Conservation (phyloP, 2,329 filamentous ascomycete genomes). For the Dryadomyces quercus-mongolicae region DNA sequence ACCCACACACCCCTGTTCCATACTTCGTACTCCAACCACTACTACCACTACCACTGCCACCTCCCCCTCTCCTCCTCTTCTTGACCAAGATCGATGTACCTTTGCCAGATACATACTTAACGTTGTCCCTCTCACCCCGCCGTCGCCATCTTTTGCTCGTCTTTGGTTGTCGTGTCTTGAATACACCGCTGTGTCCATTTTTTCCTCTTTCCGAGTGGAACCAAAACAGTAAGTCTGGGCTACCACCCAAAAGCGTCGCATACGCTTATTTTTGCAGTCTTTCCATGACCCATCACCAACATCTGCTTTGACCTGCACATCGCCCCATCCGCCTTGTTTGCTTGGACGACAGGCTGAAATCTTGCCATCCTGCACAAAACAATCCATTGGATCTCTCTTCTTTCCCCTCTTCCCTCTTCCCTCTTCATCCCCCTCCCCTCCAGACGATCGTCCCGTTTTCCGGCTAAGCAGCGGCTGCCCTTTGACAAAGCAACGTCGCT, state of each 20-base stretch:
- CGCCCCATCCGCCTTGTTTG: not conserved
- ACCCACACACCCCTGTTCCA: too few relatives aligned
- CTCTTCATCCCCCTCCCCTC: not conserved
- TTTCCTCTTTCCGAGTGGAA: not conserved
- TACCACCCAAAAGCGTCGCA: not conserved
- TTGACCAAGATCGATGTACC: not conserved
- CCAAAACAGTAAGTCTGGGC: too few relatives aligned
- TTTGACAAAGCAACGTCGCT: not conserved
- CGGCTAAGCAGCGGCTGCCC: not conserved
- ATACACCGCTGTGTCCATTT: not conserved
- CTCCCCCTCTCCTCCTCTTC: not conserved
- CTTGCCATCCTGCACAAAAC: not conserved
- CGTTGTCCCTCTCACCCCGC: conserved; percentile 1
- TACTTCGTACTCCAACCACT: too few relatives aligned
- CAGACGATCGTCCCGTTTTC: not conserved
- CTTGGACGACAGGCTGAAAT: not conserved
- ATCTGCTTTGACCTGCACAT: not conserved
- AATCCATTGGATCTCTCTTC: too few relatives aligned
- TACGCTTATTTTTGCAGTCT: not conserved
- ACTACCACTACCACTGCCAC: not conserved
- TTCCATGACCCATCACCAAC: not conserved
- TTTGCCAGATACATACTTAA: not conserved
- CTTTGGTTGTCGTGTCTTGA: not conserved
- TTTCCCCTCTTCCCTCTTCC: not conserved
- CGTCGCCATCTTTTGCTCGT: not conserved